These are phyloP conservation scores for Mycena metata DNA, from an alignment of 768 basidiomycete species.

Conservation along the genomic window DNA sequence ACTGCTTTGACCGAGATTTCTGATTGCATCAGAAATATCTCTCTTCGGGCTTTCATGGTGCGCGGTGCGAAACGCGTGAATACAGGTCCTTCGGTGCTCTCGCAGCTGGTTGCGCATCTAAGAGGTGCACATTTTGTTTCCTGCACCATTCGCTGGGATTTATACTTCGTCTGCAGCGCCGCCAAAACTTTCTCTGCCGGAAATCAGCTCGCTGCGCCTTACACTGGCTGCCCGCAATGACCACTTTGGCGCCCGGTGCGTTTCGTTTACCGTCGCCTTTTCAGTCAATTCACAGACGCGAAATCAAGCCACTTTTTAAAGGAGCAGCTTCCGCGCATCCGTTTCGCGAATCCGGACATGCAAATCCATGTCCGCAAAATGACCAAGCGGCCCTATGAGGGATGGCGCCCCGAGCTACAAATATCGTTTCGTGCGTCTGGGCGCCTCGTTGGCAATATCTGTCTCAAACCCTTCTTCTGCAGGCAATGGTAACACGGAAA, in stretches of 20 bases:
- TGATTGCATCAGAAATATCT: no score
- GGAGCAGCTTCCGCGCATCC: slow-evolving; percentile 83
- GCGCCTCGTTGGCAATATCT: background rate
- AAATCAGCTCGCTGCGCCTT: slow-evolving; percentile 45
- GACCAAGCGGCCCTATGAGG: slow-evolving; percentile 65
- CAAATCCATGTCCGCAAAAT: slow-evolving; percentile 70
- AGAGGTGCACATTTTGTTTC: background rate
- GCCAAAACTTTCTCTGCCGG: slow-evolving; percentile 29
- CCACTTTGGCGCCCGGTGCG: slow-evolving; percentile 82
- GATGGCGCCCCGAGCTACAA: slow-evolving; percentile 72
- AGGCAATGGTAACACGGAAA: slow-evolving; percentile 66
- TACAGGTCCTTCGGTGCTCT: slow-evolving; percentile 24
- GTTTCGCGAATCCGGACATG: slow-evolving; percentile 78
- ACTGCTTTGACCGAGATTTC: no score
- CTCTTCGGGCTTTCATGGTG: no score
- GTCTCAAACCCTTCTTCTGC: slow-evolving; percentile 2
- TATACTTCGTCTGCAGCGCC: slow-evolving; percentile 14
- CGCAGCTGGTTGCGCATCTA: slow-evolving; percentile 31
- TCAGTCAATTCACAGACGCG: slow-evolving; percentile 6
- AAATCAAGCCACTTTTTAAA: slow-evolving; percentile 78
- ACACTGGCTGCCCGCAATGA: slow-evolving; percentile 73
- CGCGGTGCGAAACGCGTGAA: slow-evolving; percentile 24
- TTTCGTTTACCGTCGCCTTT: slow-evolving; percentile 12
- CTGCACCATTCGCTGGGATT: background rate
- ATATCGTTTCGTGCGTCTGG: slow-evolving; percentile 72